Evolutionary conservation across 306 rosid species (phyloP).

Genomic region (Betula pendula): DNA sequence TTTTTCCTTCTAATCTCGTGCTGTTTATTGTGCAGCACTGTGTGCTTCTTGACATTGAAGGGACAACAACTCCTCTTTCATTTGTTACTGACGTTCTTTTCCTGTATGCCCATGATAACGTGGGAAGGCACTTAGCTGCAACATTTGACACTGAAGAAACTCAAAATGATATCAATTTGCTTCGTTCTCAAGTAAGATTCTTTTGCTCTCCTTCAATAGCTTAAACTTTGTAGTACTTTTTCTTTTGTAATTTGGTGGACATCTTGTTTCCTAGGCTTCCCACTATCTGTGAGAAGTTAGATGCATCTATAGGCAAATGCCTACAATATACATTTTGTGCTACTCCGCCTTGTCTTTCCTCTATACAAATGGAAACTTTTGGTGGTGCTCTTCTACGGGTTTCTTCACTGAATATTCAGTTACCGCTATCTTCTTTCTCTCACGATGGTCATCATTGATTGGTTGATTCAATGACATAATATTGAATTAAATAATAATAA

Average conservation of each 20-base stretch:
- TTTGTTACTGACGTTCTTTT: conserved; percentile 92
- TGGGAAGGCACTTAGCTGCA: conserved; percentile 73
- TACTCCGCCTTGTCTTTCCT: too few species aligned
- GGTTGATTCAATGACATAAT: too few species aligned
- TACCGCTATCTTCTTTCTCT: too few species aligned
- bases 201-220: not conserved
- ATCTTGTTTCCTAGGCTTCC: too few species aligned
- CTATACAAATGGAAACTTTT: too few species aligned
- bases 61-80: conserved; percentile 97
- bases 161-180: conserved; percentile 71
- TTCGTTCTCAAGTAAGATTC: conserved; percentile 67
- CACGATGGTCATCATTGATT: too few species aligned
- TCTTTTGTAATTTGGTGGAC: not conserved
- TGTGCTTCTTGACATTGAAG: conserved; percentile 95
- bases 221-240: not conserved
- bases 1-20: not conserved
- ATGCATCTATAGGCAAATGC: too few species aligned
- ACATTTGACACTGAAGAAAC: conserved; percentile 73
- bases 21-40: conserved; percentile 55
- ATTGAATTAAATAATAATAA: too few species aligned
- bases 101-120: conserved; percentile 86
- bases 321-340: too few species aligned
- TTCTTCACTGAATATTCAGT: too few species aligned
- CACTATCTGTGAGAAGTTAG: too few species aligned
- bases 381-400: too few species aligned